Evolutionary conservation across 345 rosid genomes (phyloP).

Genomic region (Abelmoschus esculentus): DNA sequence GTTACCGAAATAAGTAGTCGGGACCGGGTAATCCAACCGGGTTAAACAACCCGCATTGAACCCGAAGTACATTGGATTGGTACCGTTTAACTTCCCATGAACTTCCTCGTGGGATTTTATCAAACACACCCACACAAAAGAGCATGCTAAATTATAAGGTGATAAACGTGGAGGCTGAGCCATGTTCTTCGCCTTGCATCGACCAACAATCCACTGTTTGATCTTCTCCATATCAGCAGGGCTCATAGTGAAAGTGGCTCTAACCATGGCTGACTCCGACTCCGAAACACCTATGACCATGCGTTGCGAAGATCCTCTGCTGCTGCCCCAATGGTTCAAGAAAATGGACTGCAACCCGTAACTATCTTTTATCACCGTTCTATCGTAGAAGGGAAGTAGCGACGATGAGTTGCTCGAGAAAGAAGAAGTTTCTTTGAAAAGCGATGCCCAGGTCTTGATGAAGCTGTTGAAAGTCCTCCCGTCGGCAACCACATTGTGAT

Average conservation of each 20-base stretch:
- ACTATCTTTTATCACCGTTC: conserved; percentile 19
- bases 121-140: conserved; percentile 1
- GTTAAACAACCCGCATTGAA: conserved; percentile 3
- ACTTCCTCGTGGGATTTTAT: conserved; percentile 2
- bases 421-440: conserved; percentile 7
- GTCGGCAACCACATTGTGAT: conserved; percentile 37
- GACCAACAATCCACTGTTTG: no score
- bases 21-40: neutral
- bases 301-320: neutral
- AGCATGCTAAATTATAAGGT: no score
- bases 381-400: conserved; percentile 15
- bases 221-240: neutral
- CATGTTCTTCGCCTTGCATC: no score
- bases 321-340: conserved; percentile 17
- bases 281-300: neutral
- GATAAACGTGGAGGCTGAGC: no score
- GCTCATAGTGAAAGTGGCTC: no score
- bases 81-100: neutral
- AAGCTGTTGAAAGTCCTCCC: conserved; percentile 35
- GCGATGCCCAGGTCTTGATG: conserved; percentile 33
- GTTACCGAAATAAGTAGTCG: conserved; percentile 1
- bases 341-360: conserved; percentile 19
- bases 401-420: neutral
- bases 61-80: neutral
- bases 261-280: neutral